Percentiles rank a stretch among this genome's conserved stretches.
These are phyloP conservation scores for Potentilla sterilis DNA, from an alignment of 306 rosid species.

Conservation along the genomic window DNA sequence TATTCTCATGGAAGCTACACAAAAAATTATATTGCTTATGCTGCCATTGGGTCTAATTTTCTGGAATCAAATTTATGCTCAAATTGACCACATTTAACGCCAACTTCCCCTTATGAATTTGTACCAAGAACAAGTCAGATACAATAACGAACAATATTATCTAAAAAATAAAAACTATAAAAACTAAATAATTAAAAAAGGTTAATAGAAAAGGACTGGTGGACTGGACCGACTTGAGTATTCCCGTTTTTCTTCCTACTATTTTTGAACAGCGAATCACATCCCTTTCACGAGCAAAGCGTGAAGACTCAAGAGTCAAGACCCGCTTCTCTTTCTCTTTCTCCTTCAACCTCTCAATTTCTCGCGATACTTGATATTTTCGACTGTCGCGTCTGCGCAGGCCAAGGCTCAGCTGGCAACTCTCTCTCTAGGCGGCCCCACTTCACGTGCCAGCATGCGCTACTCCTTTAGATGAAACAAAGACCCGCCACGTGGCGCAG, in stretches of 20 bases:
- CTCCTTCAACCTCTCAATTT: conserved; percentile 3
- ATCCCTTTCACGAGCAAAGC: conserved; percentile 21
- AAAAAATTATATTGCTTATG: neutral
- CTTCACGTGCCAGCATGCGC: conserved; percentile 49
- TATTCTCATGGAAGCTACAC: conserved; percentile 22
- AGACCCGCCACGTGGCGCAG: conserved; percentile 26
- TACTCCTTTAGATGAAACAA: neutral
- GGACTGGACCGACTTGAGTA: neutral
- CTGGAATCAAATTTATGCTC: conserved; percentile 12
- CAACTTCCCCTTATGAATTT: neutral
- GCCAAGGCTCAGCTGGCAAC: conserved; percentile 36
- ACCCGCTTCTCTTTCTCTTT: neutral
- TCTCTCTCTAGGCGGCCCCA: conserved; percentile 17
- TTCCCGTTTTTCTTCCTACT: neutral
- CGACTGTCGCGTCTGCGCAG: conserved; percentile 11
- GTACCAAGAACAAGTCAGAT: neutral
- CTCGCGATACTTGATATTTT: neutral
- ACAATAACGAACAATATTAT: neutral
- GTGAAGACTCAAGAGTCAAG: neutral
- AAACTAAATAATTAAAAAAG: neutral
- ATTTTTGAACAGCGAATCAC: neutral
- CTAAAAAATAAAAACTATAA: neutral
- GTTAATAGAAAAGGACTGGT: neutral
- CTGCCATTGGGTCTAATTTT: neutral
- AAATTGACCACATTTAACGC: neutral